A percentile compares a stretch with the other conserved stretches of the same genome.
Evolutionary conservation across 176 grass and related monocot species (phyloP).

Genomic region (Ensete ventricosum): DNA sequence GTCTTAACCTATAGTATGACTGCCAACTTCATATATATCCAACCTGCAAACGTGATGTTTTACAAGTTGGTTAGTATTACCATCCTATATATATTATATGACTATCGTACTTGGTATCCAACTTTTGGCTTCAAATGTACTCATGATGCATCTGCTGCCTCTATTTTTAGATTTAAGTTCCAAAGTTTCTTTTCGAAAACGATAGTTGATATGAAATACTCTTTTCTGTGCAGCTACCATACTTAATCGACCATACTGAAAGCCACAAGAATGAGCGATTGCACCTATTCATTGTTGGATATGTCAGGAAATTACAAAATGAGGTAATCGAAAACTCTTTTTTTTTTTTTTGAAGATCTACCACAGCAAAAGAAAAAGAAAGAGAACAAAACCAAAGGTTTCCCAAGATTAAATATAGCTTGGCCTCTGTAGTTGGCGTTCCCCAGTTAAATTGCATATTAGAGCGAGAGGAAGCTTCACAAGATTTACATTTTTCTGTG

Average conservation of each 20-base stretch:
- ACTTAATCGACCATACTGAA: slow-evolving; percentile 33
- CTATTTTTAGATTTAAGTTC: too few relatives aligned
- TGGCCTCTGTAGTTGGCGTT: too few relatives aligned
- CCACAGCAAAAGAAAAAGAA: neutral
- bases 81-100: slow-evolving; percentile 12
- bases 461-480: too few relatives aligned
- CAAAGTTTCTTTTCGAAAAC: neutral
- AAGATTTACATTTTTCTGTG: too few relatives aligned
- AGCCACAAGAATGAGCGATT: slow-evolving; percentile 24
- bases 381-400: neutral
- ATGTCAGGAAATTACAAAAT: slow-evolving; percentile 51
- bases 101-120: neutral
- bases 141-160: too few relatives aligned
- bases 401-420: too few relatives aligned
- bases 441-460: too few relatives aligned
- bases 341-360: neutral
- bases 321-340: slow-evolving; percentile 22
- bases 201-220: slow-evolving; percentile 2
- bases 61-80: too few relatives aligned
- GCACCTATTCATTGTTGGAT: slow-evolving; percentile 52
- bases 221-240: slow-evolving; percentile 36
- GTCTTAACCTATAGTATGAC: too few relatives aligned
- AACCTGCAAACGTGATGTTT: too few relatives aligned
- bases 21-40: too few relatives aligned
- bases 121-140: too few relatives aligned